Percentiles rank a stretch among this genome's conserved stretches.
Evolutionary conservation across 768 basidiomycete species (phyloP).

Genomic region (Chiua virens): DNA sequence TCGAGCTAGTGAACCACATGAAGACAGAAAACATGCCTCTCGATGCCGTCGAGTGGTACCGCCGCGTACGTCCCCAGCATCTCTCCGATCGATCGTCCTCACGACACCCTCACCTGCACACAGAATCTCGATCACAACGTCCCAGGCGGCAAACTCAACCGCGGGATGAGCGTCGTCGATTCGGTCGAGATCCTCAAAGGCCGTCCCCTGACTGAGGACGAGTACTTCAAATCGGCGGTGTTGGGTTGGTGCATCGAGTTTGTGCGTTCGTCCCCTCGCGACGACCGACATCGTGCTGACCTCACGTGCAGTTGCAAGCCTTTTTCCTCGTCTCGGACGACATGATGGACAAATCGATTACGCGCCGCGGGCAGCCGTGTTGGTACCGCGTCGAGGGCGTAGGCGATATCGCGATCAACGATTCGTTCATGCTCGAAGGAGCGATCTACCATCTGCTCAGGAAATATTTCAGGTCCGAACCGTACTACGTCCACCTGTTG

Average conservation of each 20-base stretch:
- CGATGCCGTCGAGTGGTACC: conserved; percentile 85
- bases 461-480: conserved; percentile 75
- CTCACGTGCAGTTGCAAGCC: conserved; percentile 74
- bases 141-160: conserved; percentile 93
- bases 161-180: conserved; percentile 95
- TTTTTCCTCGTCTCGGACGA: conserved; percentile 97
- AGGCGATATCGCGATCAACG: conserved; percentile 90
- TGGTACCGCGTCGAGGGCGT: conserved; percentile 73
- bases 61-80: conserved; percentile 51
- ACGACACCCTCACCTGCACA: neutral
- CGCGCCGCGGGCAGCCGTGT: conserved; percentile 91
- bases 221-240: conserved; percentile 86
- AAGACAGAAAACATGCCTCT: conserved; percentile 73
- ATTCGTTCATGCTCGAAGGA: conserved; percentile 92
- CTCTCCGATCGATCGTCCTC: no score
- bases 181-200: conserved; percentile 87
- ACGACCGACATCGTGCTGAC: no score
- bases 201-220: conserved; percentile 65
- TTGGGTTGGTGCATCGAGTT: conserved; percentile 97
- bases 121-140: conserved; percentile 92
- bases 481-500: conserved; percentile 85
- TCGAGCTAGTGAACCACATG: conserved; percentile 75
- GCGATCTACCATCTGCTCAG: conserved; percentile 92
- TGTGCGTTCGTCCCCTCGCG: conserved; percentile 48
- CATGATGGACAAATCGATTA: conserved; percentile 95